Evolutionary conservation across 306 rosid genomes (phyloP).

Genomic region (Medicago arabica): DNA sequence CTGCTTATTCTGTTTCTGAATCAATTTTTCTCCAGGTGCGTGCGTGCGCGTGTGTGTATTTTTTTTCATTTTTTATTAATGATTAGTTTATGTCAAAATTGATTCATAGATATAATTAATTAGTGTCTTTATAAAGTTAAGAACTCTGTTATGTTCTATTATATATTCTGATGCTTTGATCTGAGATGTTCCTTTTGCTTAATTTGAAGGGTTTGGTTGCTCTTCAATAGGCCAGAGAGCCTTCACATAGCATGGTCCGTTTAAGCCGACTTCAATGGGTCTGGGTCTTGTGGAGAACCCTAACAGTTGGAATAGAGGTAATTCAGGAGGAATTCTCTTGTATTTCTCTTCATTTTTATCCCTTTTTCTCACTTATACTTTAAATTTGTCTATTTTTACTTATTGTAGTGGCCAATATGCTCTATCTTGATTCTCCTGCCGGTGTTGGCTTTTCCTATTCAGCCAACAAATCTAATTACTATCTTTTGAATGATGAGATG

Average conservation of each 20-base stretch:
- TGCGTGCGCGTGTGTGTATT: too few species aligned
- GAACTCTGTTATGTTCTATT: too few species aligned
- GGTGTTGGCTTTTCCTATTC: neutral
- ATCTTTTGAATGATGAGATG: conserved; percentile 30
- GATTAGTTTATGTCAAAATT: too few species aligned
- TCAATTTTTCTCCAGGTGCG: too few species aligned
- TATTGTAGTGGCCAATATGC: neutral
- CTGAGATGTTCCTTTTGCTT: too few species aligned
- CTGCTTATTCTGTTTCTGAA: too few species aligned
- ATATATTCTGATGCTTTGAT: too few species aligned
- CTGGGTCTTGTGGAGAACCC: neutral
- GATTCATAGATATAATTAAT: too few species aligned
- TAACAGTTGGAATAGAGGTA: neutral
- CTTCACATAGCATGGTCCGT: neutral
- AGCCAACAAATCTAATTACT: neutral
- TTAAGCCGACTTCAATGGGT: neutral
- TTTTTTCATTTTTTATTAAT: too few species aligned
- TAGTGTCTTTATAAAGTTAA: too few species aligned
- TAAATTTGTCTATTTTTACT: neutral
- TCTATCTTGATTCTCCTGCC: neutral
- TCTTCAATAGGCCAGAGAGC: neutral
- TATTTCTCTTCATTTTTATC: too few species aligned
- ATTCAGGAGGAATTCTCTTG: neutral
- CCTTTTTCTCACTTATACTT: neutral
- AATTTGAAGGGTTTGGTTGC: neutral